Conservation (phyloP, 345 rosid genomes). For the Eucalyptus decipiens region DNA sequence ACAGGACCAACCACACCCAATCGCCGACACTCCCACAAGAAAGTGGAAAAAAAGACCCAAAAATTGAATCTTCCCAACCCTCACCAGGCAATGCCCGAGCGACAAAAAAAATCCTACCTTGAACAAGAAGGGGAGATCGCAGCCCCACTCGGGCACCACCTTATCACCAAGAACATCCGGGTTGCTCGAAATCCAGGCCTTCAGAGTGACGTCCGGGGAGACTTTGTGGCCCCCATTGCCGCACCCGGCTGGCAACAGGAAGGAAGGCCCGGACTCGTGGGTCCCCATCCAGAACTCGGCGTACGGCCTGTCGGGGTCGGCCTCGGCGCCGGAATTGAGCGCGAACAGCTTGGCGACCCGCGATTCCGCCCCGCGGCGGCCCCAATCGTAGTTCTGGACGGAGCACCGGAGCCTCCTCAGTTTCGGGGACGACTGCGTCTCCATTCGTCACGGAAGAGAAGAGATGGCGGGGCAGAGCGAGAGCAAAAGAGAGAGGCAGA, state of each 20-base stretch:
- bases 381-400: slow-evolving; percentile 88
- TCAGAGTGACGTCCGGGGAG: slow-evolving; percentile 20
- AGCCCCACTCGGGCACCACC: slow-evolving; percentile 87
- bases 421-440: background rate
- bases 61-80: background rate
- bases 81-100: background rate
- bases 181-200: slow-evolving; percentile 60
- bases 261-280: slow-evolving; percentile 82
- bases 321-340: slow-evolving; percentile 46
- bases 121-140: slow-evolving; percentile 92
- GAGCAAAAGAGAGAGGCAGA: rapidly evolving
- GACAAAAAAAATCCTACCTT: slow-evolving; percentile 37
- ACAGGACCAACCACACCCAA: background rate
- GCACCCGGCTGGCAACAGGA: slow-evolving; percentile 17
- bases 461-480: background rate
- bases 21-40: background rate
- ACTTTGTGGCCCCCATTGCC: slow-evolving; percentile 16
- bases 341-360: slow-evolving; percentile 52
- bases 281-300: slow-evolving; percentile 91
- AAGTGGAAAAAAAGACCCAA: background rate
- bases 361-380: slow-evolving; percentile 52
- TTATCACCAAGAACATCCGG: slow-evolving; percentile 65
- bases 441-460: background rate
- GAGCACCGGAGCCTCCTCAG: slow-evolving; percentile 52
- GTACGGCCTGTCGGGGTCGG: slow-evolving; percentile 35